Evolutionary conservation across 2,329 filamentous ascomycete species (phyloP).

Genomic region (Dactylonectria estremocensis): DNA sequence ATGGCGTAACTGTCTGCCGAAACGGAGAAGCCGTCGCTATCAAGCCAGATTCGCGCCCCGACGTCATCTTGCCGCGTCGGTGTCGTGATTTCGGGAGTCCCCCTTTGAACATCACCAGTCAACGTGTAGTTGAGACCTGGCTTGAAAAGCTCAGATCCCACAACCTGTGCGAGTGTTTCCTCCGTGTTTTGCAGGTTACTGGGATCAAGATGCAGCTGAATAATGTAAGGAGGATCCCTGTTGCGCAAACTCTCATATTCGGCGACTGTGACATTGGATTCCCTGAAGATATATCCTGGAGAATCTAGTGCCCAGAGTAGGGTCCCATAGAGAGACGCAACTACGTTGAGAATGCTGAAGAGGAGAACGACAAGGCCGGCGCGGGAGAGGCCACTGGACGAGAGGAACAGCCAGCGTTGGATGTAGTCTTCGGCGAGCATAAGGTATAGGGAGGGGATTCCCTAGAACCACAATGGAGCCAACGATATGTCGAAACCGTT

Average conservation of each 20-base stretch:
- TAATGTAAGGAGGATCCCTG: conserved; percentile 27
- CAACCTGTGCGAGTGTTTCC: conserved; percentile 10
- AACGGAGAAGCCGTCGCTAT: conserved; percentile 28
- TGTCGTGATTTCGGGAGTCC: neutral
- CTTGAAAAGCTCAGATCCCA: conserved; percentile 25
- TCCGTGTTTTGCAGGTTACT: neutral
- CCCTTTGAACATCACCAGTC: conserved; percentile 24
- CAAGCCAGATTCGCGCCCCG: conserved; percentile 37
- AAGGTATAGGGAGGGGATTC: too few species aligned
- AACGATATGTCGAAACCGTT: too few species aligned
- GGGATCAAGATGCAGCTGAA: conserved; percentile 24
- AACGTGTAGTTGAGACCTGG: conserved; percentile 37
- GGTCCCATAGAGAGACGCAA: conserved; percentile 33
- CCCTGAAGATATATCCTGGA: conserved; percentile 34
- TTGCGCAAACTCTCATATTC: conserved; percentile 26
- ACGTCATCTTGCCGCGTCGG: neutral
- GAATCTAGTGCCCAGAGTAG: conserved; percentile 38
- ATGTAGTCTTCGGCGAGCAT: conserved; percentile 42
- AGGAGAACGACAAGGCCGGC: conserved; percentile 27
- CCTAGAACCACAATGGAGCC: too few species aligned
- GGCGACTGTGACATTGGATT: conserved; percentile 9
- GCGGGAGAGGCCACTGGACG: conserved; percentile 32
- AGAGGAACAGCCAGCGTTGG: conserved; percentile 29
- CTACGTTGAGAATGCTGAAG: conserved; percentile 31
- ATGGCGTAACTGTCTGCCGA: conserved; percentile 25